phyloP scores from a whole-genome alignment of 1,284 basidiomycete species.

The Ustilago nuda region DNA sequence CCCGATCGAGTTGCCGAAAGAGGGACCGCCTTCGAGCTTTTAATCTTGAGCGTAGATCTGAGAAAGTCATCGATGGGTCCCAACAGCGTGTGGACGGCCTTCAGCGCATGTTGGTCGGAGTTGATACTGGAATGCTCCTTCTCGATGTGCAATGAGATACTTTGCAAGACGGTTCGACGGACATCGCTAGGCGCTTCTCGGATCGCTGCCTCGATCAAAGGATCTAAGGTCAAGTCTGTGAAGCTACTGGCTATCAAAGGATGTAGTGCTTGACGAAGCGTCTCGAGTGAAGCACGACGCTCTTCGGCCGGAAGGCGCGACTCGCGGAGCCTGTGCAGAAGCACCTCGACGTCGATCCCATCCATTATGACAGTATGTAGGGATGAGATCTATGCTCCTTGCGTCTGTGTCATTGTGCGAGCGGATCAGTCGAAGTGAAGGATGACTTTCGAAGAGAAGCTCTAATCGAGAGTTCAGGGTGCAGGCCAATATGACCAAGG shows the following conservation, averaged over 20 bases:
- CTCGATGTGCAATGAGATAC: slow-evolving; percentile 10
- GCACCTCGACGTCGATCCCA: neutral
- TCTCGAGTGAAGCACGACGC: slow-evolving; percentile 22
- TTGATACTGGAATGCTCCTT: neutral
- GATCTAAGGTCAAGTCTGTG: too few relatives aligned
- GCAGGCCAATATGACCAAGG: too few relatives aligned
- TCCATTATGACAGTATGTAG: neutral
- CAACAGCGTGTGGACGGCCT: slow-evolving; percentile 10
- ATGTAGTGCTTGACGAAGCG: slow-evolving; percentile 9
- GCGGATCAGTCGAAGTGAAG: too few relatives aligned
- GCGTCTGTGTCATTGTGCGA: neutral
- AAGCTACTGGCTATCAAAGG: neutral
- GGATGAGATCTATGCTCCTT: neutral
- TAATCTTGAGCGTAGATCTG: slow-evolving; percentile 25
- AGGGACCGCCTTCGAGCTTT: neutral
- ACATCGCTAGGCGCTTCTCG: slow-evolving; percentile 23
- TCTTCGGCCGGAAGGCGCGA: slow-evolving; percentile 33
- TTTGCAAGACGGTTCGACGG: slow-evolving; percentile 19
- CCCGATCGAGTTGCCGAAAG: neutral
- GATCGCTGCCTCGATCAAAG: neutral
- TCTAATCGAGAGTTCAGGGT: slow-evolving; percentile 17
- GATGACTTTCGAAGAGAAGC: neutral
- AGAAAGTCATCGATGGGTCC: slow-evolving; percentile 13
- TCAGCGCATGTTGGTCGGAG: neutral
- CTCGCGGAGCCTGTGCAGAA: slow-evolving; percentile 25